Evolutionary conservation across 805 yeast species (phyloP).

Genomic region (Yarrowia osloensis): DNA sequence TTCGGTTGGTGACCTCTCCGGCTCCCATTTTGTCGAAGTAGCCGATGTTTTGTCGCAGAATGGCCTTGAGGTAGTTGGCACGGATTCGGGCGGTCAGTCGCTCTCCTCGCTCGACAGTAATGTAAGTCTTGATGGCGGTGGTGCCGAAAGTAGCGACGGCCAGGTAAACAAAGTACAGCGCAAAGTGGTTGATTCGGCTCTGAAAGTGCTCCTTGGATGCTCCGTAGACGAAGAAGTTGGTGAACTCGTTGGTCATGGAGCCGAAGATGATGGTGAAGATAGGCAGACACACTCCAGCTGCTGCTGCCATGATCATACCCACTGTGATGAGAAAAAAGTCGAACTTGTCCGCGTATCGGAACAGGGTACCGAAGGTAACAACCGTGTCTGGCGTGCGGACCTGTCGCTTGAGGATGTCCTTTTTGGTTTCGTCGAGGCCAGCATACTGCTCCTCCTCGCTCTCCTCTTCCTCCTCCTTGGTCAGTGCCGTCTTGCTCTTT

Average conservation of each 20-base stretch:
- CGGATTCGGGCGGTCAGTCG: slow-evolving; percentile 46
- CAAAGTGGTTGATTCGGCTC: slow-evolving; percentile 42
- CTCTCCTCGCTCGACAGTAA: slow-evolving; percentile 47
- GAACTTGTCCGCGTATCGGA: slow-evolving; percentile 41
- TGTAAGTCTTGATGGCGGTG: slow-evolving; percentile 42
- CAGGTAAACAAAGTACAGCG: slow-evolving; percentile 47
- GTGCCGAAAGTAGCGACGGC: slow-evolving; percentile 45
- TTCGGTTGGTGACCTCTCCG: slow-evolving; percentile 49
- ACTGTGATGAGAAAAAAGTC: slow-evolving; percentile 40
- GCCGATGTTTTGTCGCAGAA: slow-evolving; percentile 47
- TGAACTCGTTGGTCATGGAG: slow-evolving; percentile 44
- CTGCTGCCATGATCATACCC: slow-evolving; percentile 42
- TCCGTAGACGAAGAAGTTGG: slow-evolving; percentile 39
- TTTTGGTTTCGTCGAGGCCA: slow-evolving; percentile 41
- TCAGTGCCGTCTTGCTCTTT: background rate
- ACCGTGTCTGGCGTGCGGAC: slow-evolving; percentile 35
- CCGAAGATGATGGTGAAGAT: slow-evolving; percentile 48
- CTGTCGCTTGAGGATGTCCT: slow-evolving; percentile 43
- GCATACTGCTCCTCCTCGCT: slow-evolving; percentile 37
- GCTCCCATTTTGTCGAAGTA: slow-evolving; percentile 48
- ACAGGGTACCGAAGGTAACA: slow-evolving; percentile 41
- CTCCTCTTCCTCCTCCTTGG: slow-evolving; percentile 27
- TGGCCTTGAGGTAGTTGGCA: slow-evolving; percentile 43
- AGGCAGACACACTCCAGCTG: slow-evolving; percentile 47
- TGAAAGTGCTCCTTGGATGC: slow-evolving; percentile 41